Evolutionary conservation across 192 early-diverging fungal genomes (phyloP).

Genomic region (Dimargaris xerosporica): DNA sequence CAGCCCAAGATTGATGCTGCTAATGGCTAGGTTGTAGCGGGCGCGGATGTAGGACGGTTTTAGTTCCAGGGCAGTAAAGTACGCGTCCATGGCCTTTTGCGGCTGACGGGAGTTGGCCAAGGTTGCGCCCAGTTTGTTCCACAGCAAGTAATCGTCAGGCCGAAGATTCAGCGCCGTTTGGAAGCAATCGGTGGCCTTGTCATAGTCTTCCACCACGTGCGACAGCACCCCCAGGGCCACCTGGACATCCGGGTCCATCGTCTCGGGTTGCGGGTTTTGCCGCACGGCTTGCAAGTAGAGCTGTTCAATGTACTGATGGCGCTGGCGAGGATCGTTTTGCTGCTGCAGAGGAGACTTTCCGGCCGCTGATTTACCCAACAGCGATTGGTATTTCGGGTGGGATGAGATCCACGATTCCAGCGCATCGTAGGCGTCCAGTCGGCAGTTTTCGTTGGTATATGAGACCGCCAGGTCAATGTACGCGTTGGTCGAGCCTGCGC

Average conservation of each 20-base stretch:
- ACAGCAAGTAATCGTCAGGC: constrained; percentile 85
- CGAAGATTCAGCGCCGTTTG: constrained; percentile 68
- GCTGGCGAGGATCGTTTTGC: not conserved
- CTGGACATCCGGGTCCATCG: constrained; percentile 85
- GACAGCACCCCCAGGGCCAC: constrained; percentile 88
- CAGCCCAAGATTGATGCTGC: constrained; percentile 75
- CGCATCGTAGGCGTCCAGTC: constrained; percentile 74
- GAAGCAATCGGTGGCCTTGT: constrained; percentile 97
- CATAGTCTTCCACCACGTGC: constrained; percentile 82
- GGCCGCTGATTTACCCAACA: constrained; percentile 19
- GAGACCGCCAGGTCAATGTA: constrained; percentile 80
- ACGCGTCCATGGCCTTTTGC: constrained; percentile 73
- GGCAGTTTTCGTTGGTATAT: constrained; percentile 83
- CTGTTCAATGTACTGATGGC: constrained; percentile 56
- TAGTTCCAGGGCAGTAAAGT: constrained; percentile 84
- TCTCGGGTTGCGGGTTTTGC: constrained; percentile 24
- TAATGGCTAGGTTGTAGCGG: constrained; percentile 89
- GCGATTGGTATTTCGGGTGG: constrained; percentile 47
- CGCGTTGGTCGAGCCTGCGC: constrained; percentile 61
- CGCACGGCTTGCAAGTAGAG: constrained; percentile 72
- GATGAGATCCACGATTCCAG: constrained; percentile 76
- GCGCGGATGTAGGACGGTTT: constrained; percentile 92
- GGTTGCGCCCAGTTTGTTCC: constrained; percentile 96
- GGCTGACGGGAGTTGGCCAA: constrained; percentile 76
- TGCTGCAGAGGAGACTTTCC: constrained; percentile 22